Conservation (phyloP, 176 grass and related monocot genomes). For the Aegilops tauschii region DNA sequence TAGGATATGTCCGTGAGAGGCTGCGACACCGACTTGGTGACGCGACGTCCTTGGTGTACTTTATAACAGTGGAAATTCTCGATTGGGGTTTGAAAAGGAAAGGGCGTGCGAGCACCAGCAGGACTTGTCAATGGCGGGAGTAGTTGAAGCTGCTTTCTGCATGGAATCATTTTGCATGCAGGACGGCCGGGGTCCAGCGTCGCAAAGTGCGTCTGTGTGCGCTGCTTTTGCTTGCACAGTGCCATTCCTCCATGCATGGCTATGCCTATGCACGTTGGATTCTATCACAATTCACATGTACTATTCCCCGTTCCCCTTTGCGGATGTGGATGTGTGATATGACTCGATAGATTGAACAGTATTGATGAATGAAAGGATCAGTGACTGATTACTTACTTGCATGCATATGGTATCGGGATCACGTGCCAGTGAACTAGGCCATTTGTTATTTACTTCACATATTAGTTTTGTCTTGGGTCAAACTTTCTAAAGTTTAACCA, state of each 20-base stretch:
- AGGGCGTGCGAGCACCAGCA: neutral
- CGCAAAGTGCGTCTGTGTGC: neutral
- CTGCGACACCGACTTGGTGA: slow-evolving; percentile 26
- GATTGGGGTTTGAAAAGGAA: slow-evolving; percentile 20
- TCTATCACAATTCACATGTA: neutral
- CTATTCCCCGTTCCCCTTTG: neutral
- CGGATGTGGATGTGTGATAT: neutral
- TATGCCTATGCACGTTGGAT: neutral
- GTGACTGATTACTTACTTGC: too few species aligned
- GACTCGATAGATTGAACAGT: neutral
- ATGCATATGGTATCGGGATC: neutral
- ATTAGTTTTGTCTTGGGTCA: too few species aligned
- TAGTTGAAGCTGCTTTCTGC: slow-evolving; percentile 17
- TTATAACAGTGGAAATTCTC: slow-evolving; percentile 26
- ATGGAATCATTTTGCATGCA: slow-evolving; percentile 34
- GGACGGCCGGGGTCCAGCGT: neutral
- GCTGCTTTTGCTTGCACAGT: slow-evolving; percentile 17
- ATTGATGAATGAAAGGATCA: too few species aligned
- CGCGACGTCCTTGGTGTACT: neutral
- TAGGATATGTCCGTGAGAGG: neutral
- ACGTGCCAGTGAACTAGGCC: neutral
- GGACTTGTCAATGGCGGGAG: slow-evolving; percentile 29
- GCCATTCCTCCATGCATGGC: neutral
- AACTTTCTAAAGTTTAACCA: too few species aligned
- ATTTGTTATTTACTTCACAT: too few species aligned